Conservation (phyloP, 805 yeast species). For the Maudiozyma pseudohumilis region DNA sequence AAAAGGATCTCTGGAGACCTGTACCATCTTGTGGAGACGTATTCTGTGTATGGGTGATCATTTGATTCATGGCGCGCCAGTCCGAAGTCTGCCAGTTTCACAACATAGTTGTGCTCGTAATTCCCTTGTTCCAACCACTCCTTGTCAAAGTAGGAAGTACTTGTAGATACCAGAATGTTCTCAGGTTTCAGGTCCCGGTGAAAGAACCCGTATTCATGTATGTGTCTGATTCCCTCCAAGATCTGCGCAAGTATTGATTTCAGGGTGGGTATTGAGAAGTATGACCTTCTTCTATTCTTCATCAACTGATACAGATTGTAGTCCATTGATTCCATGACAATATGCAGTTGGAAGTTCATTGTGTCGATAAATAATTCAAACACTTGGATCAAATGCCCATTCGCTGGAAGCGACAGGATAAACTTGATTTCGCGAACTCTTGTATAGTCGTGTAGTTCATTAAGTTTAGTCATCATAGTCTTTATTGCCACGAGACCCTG, state of each 20-base stretch:
- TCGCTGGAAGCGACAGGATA: conserved; percentile 58
- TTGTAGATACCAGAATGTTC: conserved; percentile 63
- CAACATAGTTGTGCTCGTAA: conserved; percentile 38
- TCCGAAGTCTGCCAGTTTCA: conserved; percentile 76
- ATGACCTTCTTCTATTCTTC: conserved; percentile 43
- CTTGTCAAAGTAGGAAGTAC: conserved; percentile 42
- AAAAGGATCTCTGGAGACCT: conserved; percentile 73
- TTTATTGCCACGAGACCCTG: conserved; percentile 64
- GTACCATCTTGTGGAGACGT: conserved; percentile 81
- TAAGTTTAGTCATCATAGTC: conserved; percentile 52
- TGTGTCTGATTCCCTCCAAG: conserved; percentile 69
- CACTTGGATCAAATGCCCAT: conserved; percentile 60
- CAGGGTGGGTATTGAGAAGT: conserved; percentile 49
- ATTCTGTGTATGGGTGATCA: conserved; percentile 53
- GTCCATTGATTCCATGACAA: conserved; percentile 83
- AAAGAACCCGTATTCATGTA: conserved; percentile 49
- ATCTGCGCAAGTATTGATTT: conserved; percentile 64
- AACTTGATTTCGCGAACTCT: conserved; percentile 59
- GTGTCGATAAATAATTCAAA: conserved; percentile 74
- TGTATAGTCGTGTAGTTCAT: conserved; percentile 44
- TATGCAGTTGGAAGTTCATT: conserved; percentile 49
- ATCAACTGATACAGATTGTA: conserved; percentile 73
- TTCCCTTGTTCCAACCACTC: conserved; percentile 19
- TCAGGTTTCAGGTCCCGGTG: conserved; percentile 95
- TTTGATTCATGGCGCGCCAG: conserved; percentile 53